phyloP scores from a whole-genome alignment of 2,329 filamentous ascomycete species.

The Thermomyces lanuginosus region DNA sequence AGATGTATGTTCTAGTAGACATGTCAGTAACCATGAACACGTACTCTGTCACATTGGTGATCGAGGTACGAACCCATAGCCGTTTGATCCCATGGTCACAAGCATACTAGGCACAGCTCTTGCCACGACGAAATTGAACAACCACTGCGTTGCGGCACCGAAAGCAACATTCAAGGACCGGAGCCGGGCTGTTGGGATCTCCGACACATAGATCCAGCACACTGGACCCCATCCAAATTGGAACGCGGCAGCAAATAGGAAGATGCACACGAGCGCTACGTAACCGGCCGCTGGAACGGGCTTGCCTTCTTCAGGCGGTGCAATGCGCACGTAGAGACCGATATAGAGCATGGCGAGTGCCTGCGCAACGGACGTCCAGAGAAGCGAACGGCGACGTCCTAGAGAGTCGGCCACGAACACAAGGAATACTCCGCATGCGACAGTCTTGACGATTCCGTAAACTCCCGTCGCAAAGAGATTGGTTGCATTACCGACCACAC shows the following conservation, averaged over 20 bases:
- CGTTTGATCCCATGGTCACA: slow-evolving; percentile 4
- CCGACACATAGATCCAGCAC: slow-evolving; percentile 54
- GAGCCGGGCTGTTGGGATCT: slow-evolving; percentile 51
- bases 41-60: not conserved
- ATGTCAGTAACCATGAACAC: too few species aligned
- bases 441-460: slow-evolving; percentile 56
- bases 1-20: slow-evolving; percentile 4
- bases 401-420: slow-evolving; percentile 53
- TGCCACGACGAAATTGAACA: slow-evolving; percentile 57
- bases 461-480: slow-evolving; percentile 58
- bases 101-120: slow-evolving; percentile 48
- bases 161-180: slow-evolving; percentile 50
- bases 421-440: slow-evolving; percentile 47
- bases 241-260: slow-evolving; percentile 51
- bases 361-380: slow-evolving; percentile 50
- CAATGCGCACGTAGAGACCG: slow-evolving; percentile 49
- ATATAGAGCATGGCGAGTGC: slow-evolving; percentile 51
- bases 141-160: slow-evolving; percentile 51
- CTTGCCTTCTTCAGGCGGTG: slow-evolving; percentile 30
- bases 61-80: slow-evolving; percentile 5
- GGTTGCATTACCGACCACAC: slow-evolving; percentile 39
- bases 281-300: slow-evolving; percentile 48
- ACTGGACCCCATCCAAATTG: slow-evolving; percentile 52
- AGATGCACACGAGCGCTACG: slow-evolving; percentile 51
- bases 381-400: slow-evolving; percentile 44